A percentile compares a stretch with the other conserved stretches of the same genome.
Evolutionary conservation across 208 protist species (phyloP).

Genomic region (Leishmania amazonensis): DNA sequence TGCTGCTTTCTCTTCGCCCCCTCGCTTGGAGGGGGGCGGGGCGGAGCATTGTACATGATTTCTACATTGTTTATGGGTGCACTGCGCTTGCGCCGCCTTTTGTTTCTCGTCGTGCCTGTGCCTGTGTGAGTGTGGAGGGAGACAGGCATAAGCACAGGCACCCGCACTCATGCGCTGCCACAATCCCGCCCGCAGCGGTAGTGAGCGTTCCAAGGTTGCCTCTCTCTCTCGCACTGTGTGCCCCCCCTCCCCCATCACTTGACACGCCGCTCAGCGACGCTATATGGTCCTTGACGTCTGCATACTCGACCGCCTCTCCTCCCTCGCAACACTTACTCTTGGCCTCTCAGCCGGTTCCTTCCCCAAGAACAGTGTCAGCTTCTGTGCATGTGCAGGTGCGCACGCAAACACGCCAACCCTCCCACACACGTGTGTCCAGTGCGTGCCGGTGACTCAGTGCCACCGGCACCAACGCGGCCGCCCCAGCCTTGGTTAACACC

Average conservation of each 20-base stretch:
- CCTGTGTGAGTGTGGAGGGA: background rate
- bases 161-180: background rate
- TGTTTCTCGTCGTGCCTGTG: background rate
- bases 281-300: background rate
- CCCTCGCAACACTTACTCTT: background rate
- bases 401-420: background rate
- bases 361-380: background rate
- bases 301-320: background rate
- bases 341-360: background rate
- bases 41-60: no score
- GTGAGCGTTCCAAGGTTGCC: background rate
- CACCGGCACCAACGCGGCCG: background rate
- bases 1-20: background rate
- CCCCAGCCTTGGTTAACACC: background rate
- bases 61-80: background rate
- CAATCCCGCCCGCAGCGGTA: background rate
- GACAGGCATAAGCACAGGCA: background rate
- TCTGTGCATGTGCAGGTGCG: background rate
- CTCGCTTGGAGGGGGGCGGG: background rate
- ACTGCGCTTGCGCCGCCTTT: background rate
- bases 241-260: background rate
- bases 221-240: background rate
- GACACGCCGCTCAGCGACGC: background rate
- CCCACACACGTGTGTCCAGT: background rate
- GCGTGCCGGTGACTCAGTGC: background rate